phyloP scores from a whole-genome alignment of 106 monocot genomes.

The Gastrodia elata region DNA sequence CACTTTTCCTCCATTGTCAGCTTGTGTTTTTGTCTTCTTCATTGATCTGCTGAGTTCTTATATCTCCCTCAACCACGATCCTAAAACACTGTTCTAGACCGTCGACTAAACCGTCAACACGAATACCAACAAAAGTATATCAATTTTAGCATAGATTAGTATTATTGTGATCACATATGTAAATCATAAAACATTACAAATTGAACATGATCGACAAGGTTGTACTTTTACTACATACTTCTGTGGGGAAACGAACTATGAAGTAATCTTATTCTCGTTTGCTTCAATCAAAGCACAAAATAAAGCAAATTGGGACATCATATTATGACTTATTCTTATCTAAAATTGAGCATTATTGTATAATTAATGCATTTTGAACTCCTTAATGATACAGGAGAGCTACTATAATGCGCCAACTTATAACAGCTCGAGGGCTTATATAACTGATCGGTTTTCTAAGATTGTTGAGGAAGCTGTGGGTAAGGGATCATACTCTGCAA shows the following conservation, averaged over 20 bases:
- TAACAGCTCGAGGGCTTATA: slow-evolving; percentile 24
- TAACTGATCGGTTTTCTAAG: slow-evolving; percentile 26
- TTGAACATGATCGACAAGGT: too few relatives aligned
- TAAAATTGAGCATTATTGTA: neutral
- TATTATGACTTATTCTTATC: neutral
- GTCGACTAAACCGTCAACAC: too few relatives aligned
- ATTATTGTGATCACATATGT: too few relatives aligned
- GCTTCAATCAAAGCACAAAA: neutral
- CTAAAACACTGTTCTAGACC: too few relatives aligned
- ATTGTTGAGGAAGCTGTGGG: slow-evolving; percentile 29
- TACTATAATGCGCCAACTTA: slow-evolving; percentile 58
- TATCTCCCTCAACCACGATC: too few relatives aligned
- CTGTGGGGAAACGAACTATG: neutral
- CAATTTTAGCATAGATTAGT: too few relatives aligned
- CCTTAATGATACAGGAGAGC: slow-evolving; percentile 26
- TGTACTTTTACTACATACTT: too few relatives aligned
- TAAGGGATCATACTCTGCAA: slow-evolving; percentile 14
- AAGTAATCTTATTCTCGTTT: neutral
- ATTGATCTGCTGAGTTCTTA: too few relatives aligned
- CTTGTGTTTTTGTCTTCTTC: too few relatives aligned
- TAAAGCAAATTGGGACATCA: neutral
- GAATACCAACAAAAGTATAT: too few relatives aligned
- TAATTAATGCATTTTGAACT: neutral
- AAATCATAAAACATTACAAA: too few relatives aligned
- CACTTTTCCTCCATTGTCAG: too few relatives aligned